phyloP scores from a whole-genome alignment of 768 basidiomycete species.

The Rhizopogon vinicolor region DNA sequence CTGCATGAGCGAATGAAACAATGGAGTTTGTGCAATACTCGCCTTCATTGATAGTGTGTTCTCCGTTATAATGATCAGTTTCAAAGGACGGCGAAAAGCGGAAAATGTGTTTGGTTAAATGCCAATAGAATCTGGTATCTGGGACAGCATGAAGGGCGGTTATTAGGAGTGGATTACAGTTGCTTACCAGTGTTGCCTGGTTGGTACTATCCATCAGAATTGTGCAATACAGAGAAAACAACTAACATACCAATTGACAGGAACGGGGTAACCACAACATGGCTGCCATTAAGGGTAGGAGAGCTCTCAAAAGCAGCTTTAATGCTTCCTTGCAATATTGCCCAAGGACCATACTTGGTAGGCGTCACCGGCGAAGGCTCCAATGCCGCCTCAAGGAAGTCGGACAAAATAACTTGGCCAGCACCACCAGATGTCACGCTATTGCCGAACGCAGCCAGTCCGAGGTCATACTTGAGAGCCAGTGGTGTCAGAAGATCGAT shows the following conservation, averaged over 20 bases:
- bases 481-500: conserved; percentile 32
- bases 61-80: conserved; percentile 10
- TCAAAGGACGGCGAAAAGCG: conserved; percentile 39
- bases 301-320: conserved; percentile 27
- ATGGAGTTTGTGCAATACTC: background rate
- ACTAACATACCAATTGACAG: conserved; percentile 7
- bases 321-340: conserved; percentile 21
- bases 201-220: background rate
- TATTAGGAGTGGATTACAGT: background rate
- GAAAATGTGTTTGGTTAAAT: conserved; percentile 43
- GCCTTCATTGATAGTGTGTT: conserved; percentile 18
- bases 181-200: conserved; percentile 15
- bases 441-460: conserved; percentile 52
- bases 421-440: conserved; percentile 30
- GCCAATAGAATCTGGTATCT: conserved; percentile 17
- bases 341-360: conserved; percentile 11
- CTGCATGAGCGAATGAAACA: conserved; percentile 6
- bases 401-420: conserved; percentile 45
- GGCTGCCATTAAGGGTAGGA: conserved; percentile 4
- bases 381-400: conserved; percentile 44
- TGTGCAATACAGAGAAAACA: background rate
- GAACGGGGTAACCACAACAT: conserved; percentile 12
- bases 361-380: conserved; percentile 65
- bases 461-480: conserved; percentile 49
- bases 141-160: background rate